Evolutionary conservation across 345 rosid genomes (phyloP).

Genomic region (Aegle marmelos): DNA sequence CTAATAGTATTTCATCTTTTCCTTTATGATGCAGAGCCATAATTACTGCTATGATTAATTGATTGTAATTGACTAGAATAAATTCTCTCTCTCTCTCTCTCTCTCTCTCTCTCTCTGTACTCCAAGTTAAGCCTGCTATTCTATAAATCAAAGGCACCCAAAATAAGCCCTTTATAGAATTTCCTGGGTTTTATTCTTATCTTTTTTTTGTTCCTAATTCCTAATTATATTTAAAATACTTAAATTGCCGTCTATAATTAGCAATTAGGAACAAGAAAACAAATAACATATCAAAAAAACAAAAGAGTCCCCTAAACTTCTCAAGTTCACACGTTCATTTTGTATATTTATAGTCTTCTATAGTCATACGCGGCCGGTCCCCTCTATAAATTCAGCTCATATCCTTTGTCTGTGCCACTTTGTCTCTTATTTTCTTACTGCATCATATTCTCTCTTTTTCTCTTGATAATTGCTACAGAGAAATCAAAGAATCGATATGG

Average conservation of each 20-base stretch:
- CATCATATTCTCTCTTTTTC: neutral
- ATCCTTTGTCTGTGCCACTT: neutral
- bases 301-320: neutral
- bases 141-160: neutral
- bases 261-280: no score
- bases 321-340: slow-evolving; percentile 1
- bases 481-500: slow-evolving; percentile 19
- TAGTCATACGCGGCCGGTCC: no score
- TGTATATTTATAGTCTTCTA: no score
- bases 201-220: neutral
- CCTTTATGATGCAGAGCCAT: no score
- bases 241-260: no score
- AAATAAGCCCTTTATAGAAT: neutral
- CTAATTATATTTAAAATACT: neutral
- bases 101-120: neutral
- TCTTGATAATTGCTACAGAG: neutral
- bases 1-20: no score
- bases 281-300: no score
- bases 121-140: neutral
- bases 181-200: neutral
- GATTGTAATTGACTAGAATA: no score
- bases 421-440: neutral
- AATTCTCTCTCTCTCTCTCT: no score
- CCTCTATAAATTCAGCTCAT: slow-evolving; percentile 8
- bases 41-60: no score